Evolutionary conservation across 345 rosid genomes (phyloP).

Genomic region (Atalantia buxifolia): DNA sequence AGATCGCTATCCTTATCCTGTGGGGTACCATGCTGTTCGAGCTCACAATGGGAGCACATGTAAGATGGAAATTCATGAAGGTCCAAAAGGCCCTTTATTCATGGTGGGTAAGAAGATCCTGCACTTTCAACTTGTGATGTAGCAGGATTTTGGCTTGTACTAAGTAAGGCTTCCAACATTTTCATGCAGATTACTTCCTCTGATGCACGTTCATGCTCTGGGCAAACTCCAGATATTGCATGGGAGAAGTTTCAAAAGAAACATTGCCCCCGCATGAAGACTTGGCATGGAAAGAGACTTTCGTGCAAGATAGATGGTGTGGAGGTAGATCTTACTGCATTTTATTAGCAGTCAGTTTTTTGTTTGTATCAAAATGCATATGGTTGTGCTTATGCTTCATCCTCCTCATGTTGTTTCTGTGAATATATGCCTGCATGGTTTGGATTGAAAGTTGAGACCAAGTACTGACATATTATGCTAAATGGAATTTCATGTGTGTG

Average conservation of each 20-base stretch:
- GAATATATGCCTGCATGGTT: neutral
- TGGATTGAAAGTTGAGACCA: neutral
- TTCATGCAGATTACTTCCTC: conserved; percentile 55
- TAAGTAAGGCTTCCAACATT: neutral
- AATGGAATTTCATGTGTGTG: conserved; percentile 13
- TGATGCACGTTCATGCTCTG: conserved; percentile 60
- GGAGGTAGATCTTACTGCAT: conserved; percentile 46
- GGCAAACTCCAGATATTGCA: conserved; percentile 75
- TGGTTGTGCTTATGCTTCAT: neutral
- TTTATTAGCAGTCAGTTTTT: neutral
- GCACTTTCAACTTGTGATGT: conserved; percentile 7
- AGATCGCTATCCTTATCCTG: conserved; percentile 92
- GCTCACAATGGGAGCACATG: conserved; percentile 51
- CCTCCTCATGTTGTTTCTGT: neutral
- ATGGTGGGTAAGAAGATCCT: conserved; percentile 42
- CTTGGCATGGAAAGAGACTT: conserved; percentile 79
- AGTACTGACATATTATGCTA: neutral
- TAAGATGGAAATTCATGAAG: conserved; percentile 71
- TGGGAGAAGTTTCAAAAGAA: conserved; percentile 86
- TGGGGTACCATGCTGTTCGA: conserved; percentile 75
- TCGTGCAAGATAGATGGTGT: conserved; percentile 69
- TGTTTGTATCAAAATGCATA: neutral
- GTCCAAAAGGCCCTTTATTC: conserved; percentile 79
- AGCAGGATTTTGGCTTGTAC: neutral
- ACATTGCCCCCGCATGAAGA: conserved; percentile 42